phyloP scores from a whole-genome alignment of 768 basidiomycete genomes.

The Podaxis sp. region DNA sequence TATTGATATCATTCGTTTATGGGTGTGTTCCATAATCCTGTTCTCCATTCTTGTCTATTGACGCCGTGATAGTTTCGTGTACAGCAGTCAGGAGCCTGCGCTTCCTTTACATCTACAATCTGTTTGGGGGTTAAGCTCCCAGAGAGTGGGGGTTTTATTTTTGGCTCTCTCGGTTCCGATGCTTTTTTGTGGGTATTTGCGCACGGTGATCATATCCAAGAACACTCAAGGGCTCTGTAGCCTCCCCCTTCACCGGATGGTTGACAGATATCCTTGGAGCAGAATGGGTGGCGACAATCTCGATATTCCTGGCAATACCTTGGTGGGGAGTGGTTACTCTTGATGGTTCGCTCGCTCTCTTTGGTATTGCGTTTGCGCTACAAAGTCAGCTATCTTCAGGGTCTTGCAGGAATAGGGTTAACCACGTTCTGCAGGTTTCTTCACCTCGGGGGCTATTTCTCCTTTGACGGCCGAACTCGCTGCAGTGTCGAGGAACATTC shows the following conservation, averaged over 20 bases:
- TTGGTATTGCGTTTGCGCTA: constrained; percentile 49
- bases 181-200: constrained; percentile 51
- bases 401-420: background rate
- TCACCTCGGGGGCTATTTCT: constrained; percentile 56
- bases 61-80: constrained; percentile 39
- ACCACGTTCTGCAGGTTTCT: constrained; percentile 48
- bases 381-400: constrained; percentile 43
- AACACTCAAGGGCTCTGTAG: constrained; percentile 29
- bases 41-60: background rate
- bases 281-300: constrained; percentile 50
- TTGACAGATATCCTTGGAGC: constrained; percentile 56
- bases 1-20: constrained; percentile 48
- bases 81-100: constrained; percentile 53
- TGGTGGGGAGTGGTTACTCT: constrained; percentile 63
- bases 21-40: constrained; percentile 42
- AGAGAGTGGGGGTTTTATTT: constrained; percentile 65
- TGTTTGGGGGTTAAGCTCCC: constrained; percentile 47
- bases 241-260: constrained; percentile 60
- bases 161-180: constrained; percentile 65
- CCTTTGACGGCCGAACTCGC: constrained; percentile 71
- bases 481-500: constrained; percentile 50
- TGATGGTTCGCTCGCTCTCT: constrained; percentile 41
- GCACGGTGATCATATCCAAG: background rate
- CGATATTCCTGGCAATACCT: constrained; percentile 53
- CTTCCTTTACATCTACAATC: constrained; percentile 54